Evolutionary conservation across 2,329 filamentous ascomycete species (phyloP), one percentile per base, ranked within the genome.

Genomic region (Claviceps pazoutovae): DNA sequence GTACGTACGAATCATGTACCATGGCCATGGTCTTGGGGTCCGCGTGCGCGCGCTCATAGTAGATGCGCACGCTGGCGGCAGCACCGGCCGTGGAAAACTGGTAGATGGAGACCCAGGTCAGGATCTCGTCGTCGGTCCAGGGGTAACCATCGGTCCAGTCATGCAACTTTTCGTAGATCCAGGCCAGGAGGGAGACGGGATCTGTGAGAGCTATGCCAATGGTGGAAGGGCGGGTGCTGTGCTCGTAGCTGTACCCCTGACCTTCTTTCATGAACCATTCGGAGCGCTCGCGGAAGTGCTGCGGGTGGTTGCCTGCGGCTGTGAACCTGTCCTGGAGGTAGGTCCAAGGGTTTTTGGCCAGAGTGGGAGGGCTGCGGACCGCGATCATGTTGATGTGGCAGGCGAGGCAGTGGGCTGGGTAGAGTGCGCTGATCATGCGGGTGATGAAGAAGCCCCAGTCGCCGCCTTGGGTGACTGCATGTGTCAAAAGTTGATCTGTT

Each of bases 81-180:
- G 86, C 81, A 0, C 86, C 85, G 1, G 84, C 82, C 0, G 69
- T 74, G 8, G 78, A 82, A 47, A 88, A 88, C 61, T 76, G 80
- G 63, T 90, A 90, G 41, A 90, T 75, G 48, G 74, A 79, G 1
- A 89, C 67, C 86, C 85, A 91, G 0, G 81, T 86, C 26, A 87
- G 67, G 8, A 90, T 74, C 66, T 90, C 85, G 51, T 89, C 84
- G 55, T 88, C 82, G 0, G 79, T 83, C 85, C 85, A 90, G 0
- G 76, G 69, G 60, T 88, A 88, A 1, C 58, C 59, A 59, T 90
- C 85, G 0, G 81, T 82, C 86, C 86, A 91, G 58, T 86, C 82
- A 57, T 83, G 79, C 39, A 91, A 68, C 62, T 91, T 91, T 66
- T 91, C 87, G 57, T 86, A 86, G 37, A 91, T 81, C 87, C 87